A percentile compares a stretch with the other conserved stretches of the same genome.
These are phyloP conservation scores for Schizophyllum commune DNA, from an alignment of 1,284 basidiomycete species.

Conservation along the genomic window DNA sequence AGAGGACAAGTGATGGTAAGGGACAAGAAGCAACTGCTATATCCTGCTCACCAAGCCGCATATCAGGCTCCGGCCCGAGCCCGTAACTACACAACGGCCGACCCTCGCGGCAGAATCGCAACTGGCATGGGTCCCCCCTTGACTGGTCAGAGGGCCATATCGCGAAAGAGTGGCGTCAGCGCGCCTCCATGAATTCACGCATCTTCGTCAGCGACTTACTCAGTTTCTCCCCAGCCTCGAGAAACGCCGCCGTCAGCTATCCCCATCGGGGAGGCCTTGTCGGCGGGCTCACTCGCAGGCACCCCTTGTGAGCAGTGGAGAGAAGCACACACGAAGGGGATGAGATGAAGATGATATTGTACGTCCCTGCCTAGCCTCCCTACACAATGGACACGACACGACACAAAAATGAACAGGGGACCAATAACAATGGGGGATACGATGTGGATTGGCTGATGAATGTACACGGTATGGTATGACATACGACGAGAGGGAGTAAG, in stretches of 20 bases:
- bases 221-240: neutral
- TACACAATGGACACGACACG: neutral
- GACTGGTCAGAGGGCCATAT: neutral
- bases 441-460: neutral
- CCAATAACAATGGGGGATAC: neutral
- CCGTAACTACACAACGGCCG: neutral
- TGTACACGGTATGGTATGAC: neutral
- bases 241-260: neutral
- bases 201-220: neutral
- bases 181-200: neutral
- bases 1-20: neutral
- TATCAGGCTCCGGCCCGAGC: neutral
- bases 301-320: too few relatives aligned
- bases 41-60: neutral
- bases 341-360: neutral
- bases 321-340: neutral
- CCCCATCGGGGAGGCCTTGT: neutral
- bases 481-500: neutral
- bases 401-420: neutral
- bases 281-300: neutral
- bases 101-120: neutral
- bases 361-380: neutral
- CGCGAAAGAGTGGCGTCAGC: neutral
- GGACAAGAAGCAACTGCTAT: neutral
- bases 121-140: neutral